These are phyloP conservation scores for Microbotryum lychnidis-dioicae DNA, from an alignment of 1,284 basidiomycete genomes.

Conservation along the genomic window DNA sequence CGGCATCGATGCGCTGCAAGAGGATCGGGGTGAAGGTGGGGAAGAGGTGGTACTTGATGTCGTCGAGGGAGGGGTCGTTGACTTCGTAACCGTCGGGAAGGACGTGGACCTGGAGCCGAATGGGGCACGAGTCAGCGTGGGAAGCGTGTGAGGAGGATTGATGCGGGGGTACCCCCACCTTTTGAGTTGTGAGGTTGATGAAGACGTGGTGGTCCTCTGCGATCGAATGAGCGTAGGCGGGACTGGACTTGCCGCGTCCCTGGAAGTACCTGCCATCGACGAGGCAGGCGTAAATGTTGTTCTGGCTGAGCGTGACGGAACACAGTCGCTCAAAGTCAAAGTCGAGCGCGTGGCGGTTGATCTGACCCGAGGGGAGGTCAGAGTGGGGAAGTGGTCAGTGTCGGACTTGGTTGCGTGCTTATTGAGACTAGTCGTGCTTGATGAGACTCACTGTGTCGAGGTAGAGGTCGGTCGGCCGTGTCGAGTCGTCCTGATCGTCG, in stretches of 20 bases:
- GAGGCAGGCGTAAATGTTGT: constrained; percentile 95
- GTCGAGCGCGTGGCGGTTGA: constrained; percentile 79
- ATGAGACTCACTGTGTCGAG: constrained; percentile 71
- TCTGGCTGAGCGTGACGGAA: constrained; percentile 89
- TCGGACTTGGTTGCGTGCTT: too few species aligned
- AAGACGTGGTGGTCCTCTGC: constrained; percentile 98
- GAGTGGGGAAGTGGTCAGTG: neutral
- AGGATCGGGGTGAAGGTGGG: constrained; percentile 64
- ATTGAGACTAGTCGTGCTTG: too few species aligned
- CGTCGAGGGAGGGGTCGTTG: constrained; percentile 86
- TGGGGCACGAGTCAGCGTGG: neutral
- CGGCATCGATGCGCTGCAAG: constrained; percentile 51
- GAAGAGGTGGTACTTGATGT: constrained; percentile 82
- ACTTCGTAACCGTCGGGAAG: constrained; percentile 97
- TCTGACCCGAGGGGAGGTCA: constrained; percentile 45
- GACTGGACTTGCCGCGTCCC: constrained; percentile 83
- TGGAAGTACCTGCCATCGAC: constrained; percentile 99
- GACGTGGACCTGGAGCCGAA: constrained; percentile 68
- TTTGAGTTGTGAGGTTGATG: constrained; percentile 85
- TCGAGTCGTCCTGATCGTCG: constrained; percentile 1
- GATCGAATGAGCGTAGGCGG: constrained; percentile 94
- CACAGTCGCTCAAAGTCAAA: constrained; percentile 99
- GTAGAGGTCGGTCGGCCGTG: constrained; percentile 62
- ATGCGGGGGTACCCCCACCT: constrained; percentile 49
- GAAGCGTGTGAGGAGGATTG: neutral